Conservation (phyloP, 1,284 basidiomycete genomes). For the Cryptococcus sp. region DNA sequence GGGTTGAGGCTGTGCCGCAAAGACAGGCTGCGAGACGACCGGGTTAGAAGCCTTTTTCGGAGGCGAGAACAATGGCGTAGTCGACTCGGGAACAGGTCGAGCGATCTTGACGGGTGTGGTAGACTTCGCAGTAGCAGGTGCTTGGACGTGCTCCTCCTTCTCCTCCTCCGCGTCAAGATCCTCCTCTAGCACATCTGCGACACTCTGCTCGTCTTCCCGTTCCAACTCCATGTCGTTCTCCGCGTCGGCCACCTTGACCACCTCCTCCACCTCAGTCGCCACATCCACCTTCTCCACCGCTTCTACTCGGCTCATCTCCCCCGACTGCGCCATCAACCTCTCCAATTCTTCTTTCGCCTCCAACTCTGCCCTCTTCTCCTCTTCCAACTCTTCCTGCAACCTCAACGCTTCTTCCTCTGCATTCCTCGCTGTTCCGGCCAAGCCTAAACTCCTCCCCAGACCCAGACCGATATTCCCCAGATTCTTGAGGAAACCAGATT, state of each 20-base stretch:
- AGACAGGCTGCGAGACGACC: too few species aligned
- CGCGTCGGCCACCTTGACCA: constrained; percentile 15
- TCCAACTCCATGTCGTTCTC: constrained; percentile 20
- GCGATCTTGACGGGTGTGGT: not conserved
- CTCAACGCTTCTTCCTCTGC: constrained; percentile 24
- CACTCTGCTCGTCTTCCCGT: not conserved
- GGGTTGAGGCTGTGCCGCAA: too few species aligned
- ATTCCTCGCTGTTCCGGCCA: constrained; percentile 12
- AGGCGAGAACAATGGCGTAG: constrained; percentile 10
- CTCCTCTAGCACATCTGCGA: constrained; percentile 2
- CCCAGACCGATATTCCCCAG: constrained; percentile 27
- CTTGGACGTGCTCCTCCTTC: constrained; percentile 5
- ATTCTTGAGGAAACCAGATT: constrained; percentile 36
- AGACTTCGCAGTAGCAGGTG: not conserved
- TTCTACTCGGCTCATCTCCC: too few species aligned
- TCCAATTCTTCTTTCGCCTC: not conserved
- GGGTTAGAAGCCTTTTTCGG: too few species aligned
- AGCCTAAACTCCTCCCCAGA: constrained; percentile 17
- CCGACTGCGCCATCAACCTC: not conserved
- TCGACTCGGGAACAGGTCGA: constrained; percentile 3
- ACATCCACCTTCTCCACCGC: too few species aligned
- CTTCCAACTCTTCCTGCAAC: constrained; percentile 21
- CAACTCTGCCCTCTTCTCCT: constrained; percentile 20
- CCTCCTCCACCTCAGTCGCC: not conserved
- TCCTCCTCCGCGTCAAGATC: not conserved